Evolutionary conservation across 2,329 filamentous ascomycete genomes (phyloP), one percentile per base, ranked within the genome.

Genomic region (Colletotrichum tanaceti): DNA sequence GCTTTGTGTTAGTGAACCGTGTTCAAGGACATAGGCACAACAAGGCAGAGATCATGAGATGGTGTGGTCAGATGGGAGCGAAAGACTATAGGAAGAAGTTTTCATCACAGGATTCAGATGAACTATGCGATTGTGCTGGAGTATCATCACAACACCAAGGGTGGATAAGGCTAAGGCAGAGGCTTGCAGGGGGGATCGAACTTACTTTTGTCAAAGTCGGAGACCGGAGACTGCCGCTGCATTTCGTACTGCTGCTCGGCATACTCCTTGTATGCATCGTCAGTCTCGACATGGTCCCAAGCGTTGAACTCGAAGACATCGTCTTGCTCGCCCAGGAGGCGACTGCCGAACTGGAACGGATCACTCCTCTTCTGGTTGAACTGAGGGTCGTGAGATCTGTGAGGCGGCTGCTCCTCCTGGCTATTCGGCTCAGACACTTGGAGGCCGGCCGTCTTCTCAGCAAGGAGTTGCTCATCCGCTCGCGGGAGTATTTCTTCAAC

Each of bases 301-400:
- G 96, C 96, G 80, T 99, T 99, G 88, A 96, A 97, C 79, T 97
- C 92, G 82, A 95, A 99, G 75, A 97, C 93, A 78, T 98, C 87
- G 82, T 97, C 94, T 76, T 90, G 89, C 78, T 95, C 86, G 75
- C 92, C 89, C 59, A 99, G 88, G 75, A 88, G 92, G 68, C 95
- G 93, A 55, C 93, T 96, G 70, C 96, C 96, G 79, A 99, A 99
- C 80, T 97, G 91, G 80, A 98, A 99, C 20, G 96, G 96, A 77
- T 98, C 94, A 77, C 84, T 92, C 74, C 93, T 89, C 83, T 98
- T 98, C 81, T 91, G 84, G 79, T 94, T 96, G 79, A 91, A 82
- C 71, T 82, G 75, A 46, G 92, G 89, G 75, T 92, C 86, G 79
- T 94, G 91, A 24, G 91, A 93, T 72, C 90, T 89, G 74, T 91